phyloP scores from a whole-genome alignment of 139 green algal species.

The Chlorella sp. region DNA sequence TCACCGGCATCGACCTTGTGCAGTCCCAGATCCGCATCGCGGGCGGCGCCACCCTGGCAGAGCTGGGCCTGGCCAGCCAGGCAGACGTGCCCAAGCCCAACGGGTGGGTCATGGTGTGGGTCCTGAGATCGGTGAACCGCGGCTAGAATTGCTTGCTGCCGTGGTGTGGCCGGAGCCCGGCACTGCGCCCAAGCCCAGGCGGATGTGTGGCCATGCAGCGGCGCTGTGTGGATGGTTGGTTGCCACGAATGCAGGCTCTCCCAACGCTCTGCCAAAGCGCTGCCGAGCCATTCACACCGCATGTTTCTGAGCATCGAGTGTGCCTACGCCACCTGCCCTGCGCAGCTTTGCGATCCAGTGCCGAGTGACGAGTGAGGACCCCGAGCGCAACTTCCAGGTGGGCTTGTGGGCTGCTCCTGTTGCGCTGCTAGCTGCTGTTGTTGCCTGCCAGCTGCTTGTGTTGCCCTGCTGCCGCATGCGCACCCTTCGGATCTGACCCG shows the following conservation, averaged over 20 bases:
- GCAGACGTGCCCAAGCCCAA: conserved; percentile 62
- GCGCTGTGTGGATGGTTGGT: no score
- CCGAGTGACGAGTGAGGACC: conserved; percentile 94
- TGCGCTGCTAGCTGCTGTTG: not conserved
- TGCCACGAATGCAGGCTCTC: no score
- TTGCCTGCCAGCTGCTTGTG: not conserved
- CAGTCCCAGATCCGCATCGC: conserved; percentile 87
- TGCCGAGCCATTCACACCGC: no score
- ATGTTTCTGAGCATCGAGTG: not conserved
- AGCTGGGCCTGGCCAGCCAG: conserved; percentile 79
- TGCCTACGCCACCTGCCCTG: not conserved
- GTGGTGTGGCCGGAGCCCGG: no score
- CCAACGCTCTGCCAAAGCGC: no score
- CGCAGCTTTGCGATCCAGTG: conserved; percentile 93
- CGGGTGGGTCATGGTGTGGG: not conserved
- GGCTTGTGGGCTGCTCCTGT: not conserved
- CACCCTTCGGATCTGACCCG: no score
- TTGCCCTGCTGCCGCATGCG: no score
- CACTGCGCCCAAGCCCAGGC: no score
- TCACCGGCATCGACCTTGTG: conserved; percentile 95
- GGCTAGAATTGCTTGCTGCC: no score
- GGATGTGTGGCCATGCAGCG: no score
- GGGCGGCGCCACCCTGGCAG: conserved; percentile 76
- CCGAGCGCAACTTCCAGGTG: conserved; percentile 87
- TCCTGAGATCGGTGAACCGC: no score